Percentiles rank a stretch among this genome's conserved stretches.
phyloP scores from a whole-genome alignment of 306 rosid genomes.

The Malus sieversii region DNA sequence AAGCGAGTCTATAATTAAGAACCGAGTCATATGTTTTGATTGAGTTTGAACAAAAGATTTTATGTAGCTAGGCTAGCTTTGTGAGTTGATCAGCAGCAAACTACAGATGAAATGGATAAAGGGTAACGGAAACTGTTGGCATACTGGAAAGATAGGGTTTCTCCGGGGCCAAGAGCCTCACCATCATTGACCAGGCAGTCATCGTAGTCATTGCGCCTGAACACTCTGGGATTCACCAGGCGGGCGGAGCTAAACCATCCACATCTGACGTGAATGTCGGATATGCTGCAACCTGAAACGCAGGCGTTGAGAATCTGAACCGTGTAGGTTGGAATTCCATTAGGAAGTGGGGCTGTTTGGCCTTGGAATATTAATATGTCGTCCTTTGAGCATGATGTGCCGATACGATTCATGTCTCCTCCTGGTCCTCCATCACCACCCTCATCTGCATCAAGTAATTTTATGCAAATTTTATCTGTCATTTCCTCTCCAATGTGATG shows the following conservation, averaged over 20 bases:
- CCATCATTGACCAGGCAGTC: conserved; percentile 60
- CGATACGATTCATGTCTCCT: conserved; percentile 20
- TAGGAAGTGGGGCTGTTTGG: conserved; percentile 33
- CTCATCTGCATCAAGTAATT: not conserved
- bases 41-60: too few species aligned
- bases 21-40: too few species aligned
- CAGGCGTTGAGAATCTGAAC: conserved; percentile 51
- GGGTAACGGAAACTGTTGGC: conserved; percentile 44
- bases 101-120: conserved; percentile 47
- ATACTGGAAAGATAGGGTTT: conserved; percentile 46
- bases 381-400: conserved; percentile 33
- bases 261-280: conserved; percentile 42
- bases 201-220: conserved; percentile 32
- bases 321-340: conserved; percentile 41
- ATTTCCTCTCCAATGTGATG: too few species aligned
- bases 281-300: conserved; percentile 41
- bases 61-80: too few species aligned
- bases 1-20: not conserved
- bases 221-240: conserved; percentile 41
- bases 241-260: conserved; percentile 67
- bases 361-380: conserved; percentile 47
- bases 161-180: conserved; percentile 31
- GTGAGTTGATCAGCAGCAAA: conserved; percentile 8
- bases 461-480: too few species aligned
- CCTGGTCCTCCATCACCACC: not conserved